Percentiles rank a stretch among this genome's conserved stretches.
These are phyloP conservation scores for Nematocida ausubeli DNA, from an alignment of 371 early-diverging fungal species.

Conservation along the genomic window DNA sequence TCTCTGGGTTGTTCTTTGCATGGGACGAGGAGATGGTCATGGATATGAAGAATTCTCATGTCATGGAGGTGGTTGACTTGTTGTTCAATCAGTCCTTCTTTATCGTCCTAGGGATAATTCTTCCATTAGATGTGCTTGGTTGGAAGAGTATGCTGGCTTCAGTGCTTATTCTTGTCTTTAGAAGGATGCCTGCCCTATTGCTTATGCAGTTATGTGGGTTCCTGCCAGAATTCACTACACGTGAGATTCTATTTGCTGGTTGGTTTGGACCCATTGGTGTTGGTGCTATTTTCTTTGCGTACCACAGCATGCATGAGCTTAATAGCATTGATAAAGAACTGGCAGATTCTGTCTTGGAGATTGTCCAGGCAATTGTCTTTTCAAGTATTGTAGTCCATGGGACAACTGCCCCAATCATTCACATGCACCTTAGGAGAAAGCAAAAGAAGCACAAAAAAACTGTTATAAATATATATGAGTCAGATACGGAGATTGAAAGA, in stretches of 20 bases:
- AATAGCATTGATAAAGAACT: neutral
- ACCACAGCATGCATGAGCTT: slow-evolving; percentile 30
- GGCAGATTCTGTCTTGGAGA: slow-evolving; percentile 14
- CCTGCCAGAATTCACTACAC: slow-evolving; percentile 71
- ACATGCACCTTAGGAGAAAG: slow-evolving; percentile 53
- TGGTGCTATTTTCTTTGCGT: slow-evolving; percentile 72
- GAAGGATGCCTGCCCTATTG: slow-evolving; percentile 76
- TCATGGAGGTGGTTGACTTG: slow-evolving; percentile 82
- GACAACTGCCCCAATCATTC: slow-evolving; percentile 60
- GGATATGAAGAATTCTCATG: slow-evolving; percentile 76
- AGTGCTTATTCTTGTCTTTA: slow-evolving; percentile 73
- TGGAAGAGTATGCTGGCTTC: slow-evolving; percentile 71
- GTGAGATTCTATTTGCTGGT: slow-evolving; percentile 82
- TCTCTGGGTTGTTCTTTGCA: slow-evolving; percentile 78
- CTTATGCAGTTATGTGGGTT: slow-evolving; percentile 70
- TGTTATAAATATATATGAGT: slow-evolving; percentile 7
- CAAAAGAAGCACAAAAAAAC: slow-evolving; percentile 1
- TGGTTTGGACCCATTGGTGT: slow-evolving; percentile 93
- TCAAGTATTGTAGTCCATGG: slow-evolving; percentile 61
- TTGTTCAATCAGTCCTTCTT: slow-evolving; percentile 80
- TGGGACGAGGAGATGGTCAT: slow-evolving; percentile 78
- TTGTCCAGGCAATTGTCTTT: slow-evolving; percentile 54
- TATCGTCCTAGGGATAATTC: slow-evolving; percentile 78
- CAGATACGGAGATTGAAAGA: slow-evolving; percentile 42
- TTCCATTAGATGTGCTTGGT: slow-evolving; percentile 73